Conservation (phyloP, 2,329 filamentous ascomycete species). For the Cadophora gregata region DNA sequence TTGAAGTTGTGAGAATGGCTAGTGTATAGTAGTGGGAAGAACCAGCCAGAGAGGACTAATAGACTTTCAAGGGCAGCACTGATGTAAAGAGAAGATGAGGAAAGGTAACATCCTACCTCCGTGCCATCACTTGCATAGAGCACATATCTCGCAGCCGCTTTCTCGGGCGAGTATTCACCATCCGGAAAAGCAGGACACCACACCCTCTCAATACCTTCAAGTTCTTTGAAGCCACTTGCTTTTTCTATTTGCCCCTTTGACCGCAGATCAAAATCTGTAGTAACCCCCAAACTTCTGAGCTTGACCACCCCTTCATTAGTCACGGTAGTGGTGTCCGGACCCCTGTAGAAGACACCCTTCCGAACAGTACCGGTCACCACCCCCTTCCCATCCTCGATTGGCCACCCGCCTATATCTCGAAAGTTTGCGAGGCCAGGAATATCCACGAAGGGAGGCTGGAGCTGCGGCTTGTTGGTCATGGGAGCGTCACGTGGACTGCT, state of each 20-base stretch:
- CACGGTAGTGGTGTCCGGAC: constrained; percentile 68
- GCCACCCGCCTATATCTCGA: constrained; percentile 31
- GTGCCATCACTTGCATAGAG: constrained; percentile 62
- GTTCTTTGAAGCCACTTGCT: constrained; percentile 49
- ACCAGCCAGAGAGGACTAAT: neutral
- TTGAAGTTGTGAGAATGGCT: neutral
- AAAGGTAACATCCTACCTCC: constrained; percentile 44
- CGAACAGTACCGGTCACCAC: constrained; percentile 49
- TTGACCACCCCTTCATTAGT: constrained; percentile 57
- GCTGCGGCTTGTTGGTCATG: constrained; percentile 2
- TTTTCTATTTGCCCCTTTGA: constrained; percentile 63
- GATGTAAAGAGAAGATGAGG: neutral
- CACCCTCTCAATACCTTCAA: constrained; percentile 57
- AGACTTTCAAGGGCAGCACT: neutral
- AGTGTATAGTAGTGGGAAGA: too few species aligned
- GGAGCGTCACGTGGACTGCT: constrained; percentile 5
- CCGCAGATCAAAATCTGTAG: constrained; percentile 70
- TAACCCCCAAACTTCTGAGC: constrained; percentile 61
- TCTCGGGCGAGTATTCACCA: constrained; percentile 65
- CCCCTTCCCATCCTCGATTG: constrained; percentile 34
- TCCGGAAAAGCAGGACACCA: constrained; percentile 70
- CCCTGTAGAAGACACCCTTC: constrained; percentile 65
- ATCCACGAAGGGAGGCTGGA: constrained; percentile 28
- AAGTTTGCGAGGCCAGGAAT: constrained; percentile 31
- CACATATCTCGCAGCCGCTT: constrained; percentile 63